A percentile compares a stretch with the other conserved stretches of the same genome.
Conservation (phyloP, 1,284 basidiomycete species). For the Xerocomus amazonicus region DNA sequence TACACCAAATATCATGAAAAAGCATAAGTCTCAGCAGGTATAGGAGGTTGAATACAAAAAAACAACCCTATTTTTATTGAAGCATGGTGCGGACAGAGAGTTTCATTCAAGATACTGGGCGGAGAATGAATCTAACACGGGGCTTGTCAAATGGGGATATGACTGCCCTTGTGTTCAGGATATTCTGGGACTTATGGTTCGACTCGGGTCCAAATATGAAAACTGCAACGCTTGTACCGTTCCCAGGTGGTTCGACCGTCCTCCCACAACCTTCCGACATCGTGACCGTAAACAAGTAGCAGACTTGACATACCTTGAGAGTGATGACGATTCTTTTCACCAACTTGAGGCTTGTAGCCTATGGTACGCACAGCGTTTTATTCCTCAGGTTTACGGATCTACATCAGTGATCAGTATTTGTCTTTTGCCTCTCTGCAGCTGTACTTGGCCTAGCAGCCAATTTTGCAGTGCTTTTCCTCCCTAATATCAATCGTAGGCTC, state of each 20-base stretch:
- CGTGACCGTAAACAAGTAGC: slow-evolving; percentile 25
- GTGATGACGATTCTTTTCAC: slow-evolving; percentile 56
- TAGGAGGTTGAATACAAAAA: no score
- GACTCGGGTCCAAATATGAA: slow-evolving; percentile 15
- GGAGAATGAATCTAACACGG: neutral
- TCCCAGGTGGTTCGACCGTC: slow-evolving; percentile 14
- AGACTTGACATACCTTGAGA: slow-evolving; percentile 3
- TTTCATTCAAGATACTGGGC: neutral
- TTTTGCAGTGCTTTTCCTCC: slow-evolving; percentile 63
- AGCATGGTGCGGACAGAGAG: no score
- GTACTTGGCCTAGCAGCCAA: slow-evolving; percentile 67
- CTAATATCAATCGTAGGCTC: slow-evolving; percentile 55
- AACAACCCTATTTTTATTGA: no score
- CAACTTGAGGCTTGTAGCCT: slow-evolving; percentile 49
- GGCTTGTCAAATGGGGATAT: neutral
- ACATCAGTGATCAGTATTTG: slow-evolving; percentile 40
- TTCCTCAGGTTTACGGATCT: slow-evolving; percentile 1
- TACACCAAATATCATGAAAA: no score
- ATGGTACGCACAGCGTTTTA: slow-evolving; percentile 35
- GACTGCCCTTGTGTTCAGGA: neutral
- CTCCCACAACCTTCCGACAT: slow-evolving; percentile 12
- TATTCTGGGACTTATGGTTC: slow-evolving; percentile 4
- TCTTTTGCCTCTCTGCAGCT: slow-evolving; percentile 58
- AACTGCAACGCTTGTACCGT: slow-evolving; percentile 8
- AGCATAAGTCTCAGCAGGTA: no score